phyloP scores from a whole-genome alignment of 805 yeast species.

The Metschnikowia continentalis region DNA sequence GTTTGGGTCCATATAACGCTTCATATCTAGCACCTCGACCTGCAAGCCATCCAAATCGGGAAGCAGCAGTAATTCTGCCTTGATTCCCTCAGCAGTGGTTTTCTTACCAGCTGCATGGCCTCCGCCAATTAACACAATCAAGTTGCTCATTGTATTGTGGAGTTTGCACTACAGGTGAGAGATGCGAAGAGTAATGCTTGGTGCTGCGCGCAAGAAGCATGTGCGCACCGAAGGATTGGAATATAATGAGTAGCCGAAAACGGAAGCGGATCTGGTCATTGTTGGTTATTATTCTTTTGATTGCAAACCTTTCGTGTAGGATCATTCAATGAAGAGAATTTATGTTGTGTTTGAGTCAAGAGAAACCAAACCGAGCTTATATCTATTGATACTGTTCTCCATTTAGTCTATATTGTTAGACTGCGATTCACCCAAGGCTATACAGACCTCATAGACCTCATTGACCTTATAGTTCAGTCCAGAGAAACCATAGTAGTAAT shows the following conservation, averaged over 20 bases:
- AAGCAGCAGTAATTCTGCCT: slow-evolving; percentile 21
- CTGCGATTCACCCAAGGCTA: too few relatives aligned
- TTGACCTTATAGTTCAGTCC: too few relatives aligned
- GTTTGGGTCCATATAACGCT: slow-evolving; percentile 26
- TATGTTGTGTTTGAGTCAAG: too few relatives aligned
- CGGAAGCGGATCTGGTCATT: too few relatives aligned
- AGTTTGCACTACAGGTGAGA: background rate
- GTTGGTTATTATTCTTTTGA: too few relatives aligned
- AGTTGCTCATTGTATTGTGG: slow-evolving; percentile 7
- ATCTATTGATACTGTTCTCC: too few relatives aligned
- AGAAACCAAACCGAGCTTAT: too few relatives aligned
- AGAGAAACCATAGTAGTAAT: too few relatives aligned
- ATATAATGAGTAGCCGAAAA: background rate
- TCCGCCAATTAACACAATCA: slow-evolving; percentile 53
- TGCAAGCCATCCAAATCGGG: slow-evolving; percentile 13
- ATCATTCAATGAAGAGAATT: too few relatives aligned
- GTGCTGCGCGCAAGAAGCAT: background rate
- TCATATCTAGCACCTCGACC: slow-evolving; percentile 43
- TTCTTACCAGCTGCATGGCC: slow-evolving; percentile 59
- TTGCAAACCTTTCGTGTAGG: too few relatives aligned
- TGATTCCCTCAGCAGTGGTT: slow-evolving; percentile 35
- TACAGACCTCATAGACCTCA: too few relatives aligned
- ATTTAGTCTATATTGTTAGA: too few relatives aligned
- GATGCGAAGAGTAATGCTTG: background rate
- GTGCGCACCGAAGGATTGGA: background rate